Conservation (phyloP, 1,284 basidiomycete genomes). For the Trametes polyzona region DNA sequence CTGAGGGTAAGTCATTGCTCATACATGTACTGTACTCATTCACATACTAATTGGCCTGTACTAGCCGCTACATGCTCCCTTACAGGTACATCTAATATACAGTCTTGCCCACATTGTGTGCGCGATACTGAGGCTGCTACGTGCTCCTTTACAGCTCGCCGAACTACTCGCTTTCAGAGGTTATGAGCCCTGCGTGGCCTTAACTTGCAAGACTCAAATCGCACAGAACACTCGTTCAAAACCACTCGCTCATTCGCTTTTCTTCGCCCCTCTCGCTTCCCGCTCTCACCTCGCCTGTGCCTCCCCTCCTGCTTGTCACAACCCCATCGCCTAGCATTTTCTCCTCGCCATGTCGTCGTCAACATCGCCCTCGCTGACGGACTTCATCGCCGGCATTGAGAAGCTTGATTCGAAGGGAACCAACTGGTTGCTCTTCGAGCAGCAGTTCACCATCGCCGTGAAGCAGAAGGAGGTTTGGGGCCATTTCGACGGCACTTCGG, state of each 20-base stretch:
- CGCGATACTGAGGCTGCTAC: not conserved
- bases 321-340: not conserved
- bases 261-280: not conserved
- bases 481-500: conserved; percentile 6
- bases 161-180: conserved; percentile 1
- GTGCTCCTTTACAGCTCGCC: not conserved
- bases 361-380: conserved; percentile 1
- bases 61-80: no score
- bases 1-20: no score
- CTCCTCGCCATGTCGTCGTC: conserved; percentile 6
- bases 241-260: not conserved
- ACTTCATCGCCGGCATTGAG: conserved; percentile 11
- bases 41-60: no score
- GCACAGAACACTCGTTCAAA: not conserved
- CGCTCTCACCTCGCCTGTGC: not conserved
- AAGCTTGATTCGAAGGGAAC: conserved; percentile 13
- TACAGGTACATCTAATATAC: not conserved
- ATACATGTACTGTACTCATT: no score
- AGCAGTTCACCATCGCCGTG: conserved; percentile 13
- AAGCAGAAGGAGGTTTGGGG: conserved; percentile 16
- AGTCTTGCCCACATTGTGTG: not conserved
- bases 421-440: conserved; percentile 13
- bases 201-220: conserved; percentile 9
- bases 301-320: not conserved
- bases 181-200: conserved; percentile 17